Evolutionary conservation across 2,329 filamentous ascomycete genomes (phyloP), one percentile per base, ranked within the genome.

Genomic region (Fusarium tupiense): DNA sequence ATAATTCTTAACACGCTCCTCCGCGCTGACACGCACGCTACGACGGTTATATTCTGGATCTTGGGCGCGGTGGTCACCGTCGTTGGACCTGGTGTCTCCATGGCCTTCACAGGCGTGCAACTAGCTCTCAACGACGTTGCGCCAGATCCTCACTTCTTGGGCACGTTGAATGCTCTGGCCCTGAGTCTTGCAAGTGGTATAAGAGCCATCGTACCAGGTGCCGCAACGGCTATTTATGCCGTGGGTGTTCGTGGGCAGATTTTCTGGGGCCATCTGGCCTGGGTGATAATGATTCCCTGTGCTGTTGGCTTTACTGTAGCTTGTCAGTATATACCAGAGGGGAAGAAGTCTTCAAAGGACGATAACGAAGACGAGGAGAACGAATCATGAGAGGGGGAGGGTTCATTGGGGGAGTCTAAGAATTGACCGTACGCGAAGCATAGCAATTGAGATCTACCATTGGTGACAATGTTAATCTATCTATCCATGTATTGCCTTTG

Each of bases 101-200:
- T 94, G 92, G 85, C 87, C 5, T 93, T 92, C 78, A 95, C 92
- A 1, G 91, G 86, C 4, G 87, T 91, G 2, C 93, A 95, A 84
- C 89, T 96, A 14, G 90, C 90, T 1, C 79, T 96, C 38, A 96
- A 96, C 80, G 92, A 95, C 66, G 89, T 93, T 5, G 87, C 91
- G 0, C 94, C 94, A 0, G 89, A 86, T 16, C 87, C 89, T 3
- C 84, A 86, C 47, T 88, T 90, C 1, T 84, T 96, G 16, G 93
- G 91, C 0, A 94, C 90, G 0, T 83, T 96, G 35, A 96, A 96
- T 75, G 91, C 91, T 20, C 62, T 84, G 6, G 82, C 83, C 1
- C 38, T 96, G 65, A 92, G 92, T 0, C 77, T 90, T 2, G 82
- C 85, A 0, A 91, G 90, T 71, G 91, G 84, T 0, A 83, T 94